Evolutionary conservation across 2,329 filamentous ascomycete genomes (phyloP).

Genomic region (Elsinoe australis): DNA sequence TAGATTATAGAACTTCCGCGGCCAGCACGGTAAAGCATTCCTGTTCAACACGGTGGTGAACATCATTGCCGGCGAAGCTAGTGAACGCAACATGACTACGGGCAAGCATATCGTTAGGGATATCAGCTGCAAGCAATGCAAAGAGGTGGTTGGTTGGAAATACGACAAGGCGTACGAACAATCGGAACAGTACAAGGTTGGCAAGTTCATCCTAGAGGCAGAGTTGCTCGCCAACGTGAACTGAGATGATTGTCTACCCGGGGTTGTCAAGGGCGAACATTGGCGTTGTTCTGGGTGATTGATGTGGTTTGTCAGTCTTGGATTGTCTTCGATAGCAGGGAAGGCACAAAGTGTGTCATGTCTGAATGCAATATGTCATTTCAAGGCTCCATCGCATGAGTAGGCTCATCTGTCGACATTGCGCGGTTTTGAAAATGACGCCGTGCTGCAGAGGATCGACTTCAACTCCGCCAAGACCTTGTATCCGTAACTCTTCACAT

Average conservation of each 20-base stretch:
- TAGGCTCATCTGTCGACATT: too few relatives aligned
- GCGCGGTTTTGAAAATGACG: too few relatives aligned
- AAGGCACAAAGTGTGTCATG: too few relatives aligned
- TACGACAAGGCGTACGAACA: slow-evolving; percentile 95
- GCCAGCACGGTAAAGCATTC: slow-evolving; percentile 96
- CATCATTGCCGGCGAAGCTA: slow-evolving; percentile 71
- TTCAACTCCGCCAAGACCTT: too few relatives aligned
- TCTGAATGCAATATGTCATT: too few relatives aligned
- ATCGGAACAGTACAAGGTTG: slow-evolving; percentile 96
- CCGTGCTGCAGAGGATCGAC: too few relatives aligned
- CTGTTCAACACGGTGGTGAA: slow-evolving; percentile 95
- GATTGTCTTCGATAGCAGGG: too few relatives aligned
- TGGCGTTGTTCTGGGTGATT: neutral
- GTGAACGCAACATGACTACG: slow-evolving; percentile 96
- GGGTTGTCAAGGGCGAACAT: neutral
- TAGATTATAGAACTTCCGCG: slow-evolving; percentile 75
- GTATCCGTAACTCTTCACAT: too few relatives aligned
- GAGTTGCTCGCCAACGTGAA: slow-evolving; percentile 76
- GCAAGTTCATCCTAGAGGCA: slow-evolving; percentile 92
- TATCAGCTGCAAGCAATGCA: slow-evolving; percentile 84
- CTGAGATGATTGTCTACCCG: slow-evolving; percentile 26
- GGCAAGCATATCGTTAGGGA: slow-evolving; percentile 90
- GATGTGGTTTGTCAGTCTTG: too few relatives aligned
- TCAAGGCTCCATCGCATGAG: too few relatives aligned
- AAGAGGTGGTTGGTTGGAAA: slow-evolving; percentile 92